Percentiles rank a stretch among this genome's conserved stretches.
Evolutionary conservation across 2,329 filamentous ascomycete species (phyloP).

Genomic region (Zymoseptoria pseudotritici): DNA sequence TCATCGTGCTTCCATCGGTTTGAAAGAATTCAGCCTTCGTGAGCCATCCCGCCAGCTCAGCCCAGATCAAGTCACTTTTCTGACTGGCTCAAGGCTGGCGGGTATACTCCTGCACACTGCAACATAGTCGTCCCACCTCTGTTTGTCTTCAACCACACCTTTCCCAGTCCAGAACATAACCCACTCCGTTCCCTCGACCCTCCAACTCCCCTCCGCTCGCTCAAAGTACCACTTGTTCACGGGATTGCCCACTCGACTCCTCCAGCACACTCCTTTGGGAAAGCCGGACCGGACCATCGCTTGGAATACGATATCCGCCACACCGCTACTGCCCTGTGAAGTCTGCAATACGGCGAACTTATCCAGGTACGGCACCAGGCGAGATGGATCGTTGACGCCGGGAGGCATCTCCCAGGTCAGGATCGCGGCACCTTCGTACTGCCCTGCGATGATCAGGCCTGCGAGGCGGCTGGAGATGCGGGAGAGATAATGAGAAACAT

Average conservation of each 20-base stretch:
- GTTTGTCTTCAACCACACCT: conserved; percentile 43
- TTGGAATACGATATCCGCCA: conserved; percentile 94
- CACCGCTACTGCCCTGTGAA: conserved; percentile 74
- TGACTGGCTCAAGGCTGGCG: conserved; percentile 41
- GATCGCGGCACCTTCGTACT: conserved; percentile 93
- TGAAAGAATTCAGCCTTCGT: too few relatives aligned
- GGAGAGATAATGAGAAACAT: conserved; percentile 72
- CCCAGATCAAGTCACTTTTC: too few relatives aligned
- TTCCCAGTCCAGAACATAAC: conserved; percentile 95
- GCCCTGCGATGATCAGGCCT: conserved; percentile 86
- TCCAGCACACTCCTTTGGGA: conserved; percentile 83
- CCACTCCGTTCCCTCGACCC: conserved; percentile 77
- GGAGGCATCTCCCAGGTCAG: conserved; percentile 85
- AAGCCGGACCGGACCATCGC: conserved; percentile 89
- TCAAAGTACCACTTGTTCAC: conserved; percentile 99
- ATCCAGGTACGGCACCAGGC: conserved; percentile 86
- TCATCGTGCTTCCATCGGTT: too few relatives aligned
- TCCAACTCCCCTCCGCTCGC: conserved; percentile 72
- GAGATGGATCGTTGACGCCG: conserved; percentile 37
- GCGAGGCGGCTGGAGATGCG: conserved; percentile 77
- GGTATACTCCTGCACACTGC: conserved; percentile 41
- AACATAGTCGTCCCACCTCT: conserved; percentile 43
- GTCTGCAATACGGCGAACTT: conserved; percentile 92
- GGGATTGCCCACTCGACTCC: conserved; percentile 80
- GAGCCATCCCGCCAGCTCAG: too few relatives aligned